Percentiles rank a stretch among this genome's conserved stretches.
phyloP scores from a whole-genome alignment of 257 asterid genomes.

The Solanum ossicruentum region DNA sequence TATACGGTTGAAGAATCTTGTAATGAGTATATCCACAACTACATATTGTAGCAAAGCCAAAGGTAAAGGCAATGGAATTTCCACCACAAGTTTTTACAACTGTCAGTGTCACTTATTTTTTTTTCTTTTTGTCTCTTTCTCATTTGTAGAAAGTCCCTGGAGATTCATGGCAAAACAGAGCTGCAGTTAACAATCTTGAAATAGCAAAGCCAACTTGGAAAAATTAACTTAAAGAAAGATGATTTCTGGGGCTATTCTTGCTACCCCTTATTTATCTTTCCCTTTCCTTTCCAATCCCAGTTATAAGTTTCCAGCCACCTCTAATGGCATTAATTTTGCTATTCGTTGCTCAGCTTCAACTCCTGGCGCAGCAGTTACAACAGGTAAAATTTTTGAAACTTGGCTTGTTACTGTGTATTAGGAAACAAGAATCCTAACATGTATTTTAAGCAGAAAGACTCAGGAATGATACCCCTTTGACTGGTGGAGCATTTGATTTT shows the following conservation, averaged over 20 bases:
- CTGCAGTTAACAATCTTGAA: neutral
- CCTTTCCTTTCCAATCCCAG: conserved; percentile 11
- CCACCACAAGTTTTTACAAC: neutral
- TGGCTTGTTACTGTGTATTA: neutral
- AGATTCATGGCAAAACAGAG: neutral
- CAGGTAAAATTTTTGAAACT: conserved; percentile 25
- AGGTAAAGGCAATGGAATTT: neutral
- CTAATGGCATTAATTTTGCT: conserved; percentile 3
- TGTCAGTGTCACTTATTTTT: neutral
- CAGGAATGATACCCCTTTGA: conserved; percentile 27
- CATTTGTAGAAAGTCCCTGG: neutral
- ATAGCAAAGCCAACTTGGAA: neutral
- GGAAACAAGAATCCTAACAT: neutral
- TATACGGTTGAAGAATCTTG: neutral
- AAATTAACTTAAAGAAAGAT: conserved; percentile 11
- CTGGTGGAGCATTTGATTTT: conserved; percentile 66
- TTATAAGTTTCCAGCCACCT: conserved; percentile 13
- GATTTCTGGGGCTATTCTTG: conserved; percentile 20
- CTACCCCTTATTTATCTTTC: conserved; percentile 23
- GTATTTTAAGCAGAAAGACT: conserved; percentile 19
- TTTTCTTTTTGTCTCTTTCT: neutral
- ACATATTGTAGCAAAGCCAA: neutral
- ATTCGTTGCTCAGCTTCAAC: conserved; percentile 38
- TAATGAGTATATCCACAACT: neutral
- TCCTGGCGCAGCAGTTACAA: conserved; percentile 27